Percentiles rank a stretch among this genome's conserved stretches.
Conservation (phyloP, 1,284 basidiomycete species). For the Heimioporus punctisporus region DNA sequence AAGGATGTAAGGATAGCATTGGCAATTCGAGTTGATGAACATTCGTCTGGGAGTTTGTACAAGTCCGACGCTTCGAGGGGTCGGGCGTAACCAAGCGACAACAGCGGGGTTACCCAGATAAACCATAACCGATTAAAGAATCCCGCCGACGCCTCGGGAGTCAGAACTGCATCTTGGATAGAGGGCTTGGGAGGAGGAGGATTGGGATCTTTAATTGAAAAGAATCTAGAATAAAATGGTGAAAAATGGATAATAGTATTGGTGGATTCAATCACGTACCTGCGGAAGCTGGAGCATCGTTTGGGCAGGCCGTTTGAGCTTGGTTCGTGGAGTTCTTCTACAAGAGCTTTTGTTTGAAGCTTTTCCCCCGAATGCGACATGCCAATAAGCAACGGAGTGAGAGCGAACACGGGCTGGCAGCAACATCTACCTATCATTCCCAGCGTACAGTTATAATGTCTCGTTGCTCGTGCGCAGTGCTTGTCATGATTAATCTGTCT, state of each 20-base stretch:
- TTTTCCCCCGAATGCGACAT: conserved; percentile 9
- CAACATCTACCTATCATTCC: background rate
- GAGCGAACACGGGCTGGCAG: background rate
- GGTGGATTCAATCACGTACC: conserved; percentile 7
- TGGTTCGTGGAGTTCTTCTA: background rate
- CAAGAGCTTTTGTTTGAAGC: background rate
- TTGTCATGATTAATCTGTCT: background rate
- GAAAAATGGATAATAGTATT: background rate
- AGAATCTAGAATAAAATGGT: conserved; percentile 7
- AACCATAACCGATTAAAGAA: conserved; percentile 47
- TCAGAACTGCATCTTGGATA: conserved; percentile 46
- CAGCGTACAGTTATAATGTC: background rate
- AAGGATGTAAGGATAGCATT: conserved; percentile 68
- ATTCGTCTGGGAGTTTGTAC: conserved; percentile 78
- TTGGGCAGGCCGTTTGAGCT: background rate
- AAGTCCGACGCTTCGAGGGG: conserved; percentile 85
- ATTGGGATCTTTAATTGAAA: conserved; percentile 12
- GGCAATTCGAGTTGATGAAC: conserved; percentile 60
- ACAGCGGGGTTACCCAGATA: conserved; percentile 77
- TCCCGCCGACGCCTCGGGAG: conserved; percentile 49
- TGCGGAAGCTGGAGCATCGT: background rate
- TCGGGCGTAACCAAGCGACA: conserved; percentile 69
- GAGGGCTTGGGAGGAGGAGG: conserved; percentile 44
- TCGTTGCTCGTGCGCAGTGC: background rate
- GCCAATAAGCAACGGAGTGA: background rate